phyloP scores from a whole-genome alignment of 2,329 filamentous ascomycete genomes.

The Trichoderma simmonsii region DNA sequence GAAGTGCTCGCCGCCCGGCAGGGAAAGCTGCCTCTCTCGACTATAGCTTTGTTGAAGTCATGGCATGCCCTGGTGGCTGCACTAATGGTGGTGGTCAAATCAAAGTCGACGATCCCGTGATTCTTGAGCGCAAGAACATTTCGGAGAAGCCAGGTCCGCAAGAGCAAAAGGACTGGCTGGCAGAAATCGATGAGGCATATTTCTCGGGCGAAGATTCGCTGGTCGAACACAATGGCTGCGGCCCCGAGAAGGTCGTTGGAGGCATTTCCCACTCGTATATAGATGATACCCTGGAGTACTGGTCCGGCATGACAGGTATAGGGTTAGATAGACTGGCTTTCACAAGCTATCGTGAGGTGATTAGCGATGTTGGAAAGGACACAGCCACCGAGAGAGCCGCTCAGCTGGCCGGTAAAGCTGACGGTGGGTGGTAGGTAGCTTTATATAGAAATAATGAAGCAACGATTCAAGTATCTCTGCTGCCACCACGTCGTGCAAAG shows the following conservation, averaged over 20 bases:
- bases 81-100: conserved; percentile 97
- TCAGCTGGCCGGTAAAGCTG: conserved; percentile 84
- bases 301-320: conserved; percentile 70
- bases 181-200: conserved; percentile 82
- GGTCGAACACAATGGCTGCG: conserved; percentile 25
- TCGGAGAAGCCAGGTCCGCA: conserved; percentile 62
- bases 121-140: conserved; percentile 48
- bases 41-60: conserved; percentile 94
- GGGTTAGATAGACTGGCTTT: conserved; percentile 69
- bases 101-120: conserved; percentile 75
- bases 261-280: conserved; percentile 66
- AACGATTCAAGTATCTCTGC: conserved; percentile 31
- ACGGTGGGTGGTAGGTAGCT: conserved; percentile 77
- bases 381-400: conserved; percentile 71
- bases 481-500: conserved; percentile 67
- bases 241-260: conserved; percentile 44
- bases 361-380: conserved; percentile 89
- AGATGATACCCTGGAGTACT: conserved; percentile 68
- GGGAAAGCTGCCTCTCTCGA: conserved; percentile 55
- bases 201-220: conserved; percentile 68
- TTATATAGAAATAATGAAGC: conserved; percentile 16
- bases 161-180: conserved; percentile 84
- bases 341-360: conserved; percentile 87
- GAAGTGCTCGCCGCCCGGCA: conserved; percentile 51
- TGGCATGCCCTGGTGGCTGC: conserved; percentile 98